Evolutionary conservation across 352 stramenopile genomes (phyloP), one percentile per base, ranked within the genome.

Genomic region (Phytophthora hibernalis): DNA sequence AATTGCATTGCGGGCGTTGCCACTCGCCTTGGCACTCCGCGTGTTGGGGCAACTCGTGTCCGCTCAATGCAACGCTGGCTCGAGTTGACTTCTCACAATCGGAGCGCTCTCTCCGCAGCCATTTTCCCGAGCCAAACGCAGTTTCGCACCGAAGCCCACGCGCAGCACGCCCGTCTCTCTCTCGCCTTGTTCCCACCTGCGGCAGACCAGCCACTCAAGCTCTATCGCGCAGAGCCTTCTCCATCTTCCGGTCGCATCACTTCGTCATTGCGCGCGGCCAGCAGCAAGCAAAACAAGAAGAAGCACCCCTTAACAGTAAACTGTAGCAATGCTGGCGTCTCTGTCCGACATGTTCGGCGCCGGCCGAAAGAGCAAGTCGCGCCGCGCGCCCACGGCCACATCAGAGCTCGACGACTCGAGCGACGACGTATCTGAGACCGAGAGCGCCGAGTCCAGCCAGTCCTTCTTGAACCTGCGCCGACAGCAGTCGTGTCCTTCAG

Each of bases 381-480:
- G 50, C 7, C 70, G 71, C 50, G 77, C 74, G 20, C 74, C 74
- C 40, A 88, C 74, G 8, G 59, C 77, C 33, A 85, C 70, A 37
- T 87, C 71, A 38, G 73, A 87, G 68, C 51, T 79, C 49, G 68
- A 72, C 45, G 72, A 74, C 43, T 68, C 60, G 16, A 69, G 55
- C 44, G 62, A 84, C 74, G 74, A 86, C 30, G 43, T 75, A 58
- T 85, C 70, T n/a, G 80, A 89, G 70, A 89, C 80, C 28, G 83
- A 90, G 70, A 82, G 83, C 54, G 79, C 69, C 30, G 70, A 70
- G 57, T 86, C 77, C 42, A 67, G 56, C 18, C 66, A 73, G 54
- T 65, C 58, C 11, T 68, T 10, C 26, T 7, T 31, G 26, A 31
- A 68, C 30, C 33, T 72, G 49, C 65, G 54, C 4, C 47, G 59